Conservation (phyloP, 345 rosid genomes). For the Noccaea caerulescens region DNA sequence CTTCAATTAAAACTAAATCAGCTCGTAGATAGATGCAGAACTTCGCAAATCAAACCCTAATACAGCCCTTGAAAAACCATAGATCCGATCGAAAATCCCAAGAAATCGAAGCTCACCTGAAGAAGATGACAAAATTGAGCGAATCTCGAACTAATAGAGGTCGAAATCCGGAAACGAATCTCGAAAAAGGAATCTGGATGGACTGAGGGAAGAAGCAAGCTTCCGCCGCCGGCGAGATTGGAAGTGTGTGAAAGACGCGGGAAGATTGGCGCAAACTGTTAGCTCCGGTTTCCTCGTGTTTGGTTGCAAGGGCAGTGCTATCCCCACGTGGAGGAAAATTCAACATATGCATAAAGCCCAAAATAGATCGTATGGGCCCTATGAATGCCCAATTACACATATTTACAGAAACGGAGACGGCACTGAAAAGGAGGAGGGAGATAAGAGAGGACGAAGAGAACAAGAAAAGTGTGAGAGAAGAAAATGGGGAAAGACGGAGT, state of each 20-base stretch:
- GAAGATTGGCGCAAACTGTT: conserved; percentile 36
- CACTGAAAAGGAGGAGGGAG: conserved; percentile 13
- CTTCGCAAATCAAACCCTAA: conserved; percentile 30
- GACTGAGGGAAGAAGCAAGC: conserved; percentile 28
- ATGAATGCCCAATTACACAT: conserved; percentile 6
- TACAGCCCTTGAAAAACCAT: not conserved
- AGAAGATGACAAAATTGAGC: not conserved
- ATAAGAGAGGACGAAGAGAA: conserved; percentile 9
- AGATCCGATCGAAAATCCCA: not conserved
- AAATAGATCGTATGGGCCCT: not conserved
- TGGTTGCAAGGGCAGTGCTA: conserved; percentile 20
- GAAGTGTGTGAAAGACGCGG: conserved; percentile 43
- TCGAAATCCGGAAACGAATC: conserved; percentile 1
- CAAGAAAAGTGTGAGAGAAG: conserved; percentile 28
- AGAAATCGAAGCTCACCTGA: conserved; percentile 29
- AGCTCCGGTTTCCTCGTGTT: conserved; percentile 6
- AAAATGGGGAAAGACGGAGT: conserved; percentile 59
- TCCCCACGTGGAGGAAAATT: not conserved
- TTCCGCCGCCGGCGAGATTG: conserved; percentile 42
- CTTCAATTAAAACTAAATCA: conserved; percentile 5
- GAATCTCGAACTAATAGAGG: not conserved
- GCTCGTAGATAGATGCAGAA: not conserved
- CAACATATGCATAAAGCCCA: conserved; percentile 4
- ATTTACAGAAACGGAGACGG: conserved; percentile 21
- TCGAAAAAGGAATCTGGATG: not conserved